Evolutionary conservation across 371 early-diverging fungal genomes (phyloP), one percentile per base, ranked within the genome.

Genomic region (Mortierella polycephala): DNA sequence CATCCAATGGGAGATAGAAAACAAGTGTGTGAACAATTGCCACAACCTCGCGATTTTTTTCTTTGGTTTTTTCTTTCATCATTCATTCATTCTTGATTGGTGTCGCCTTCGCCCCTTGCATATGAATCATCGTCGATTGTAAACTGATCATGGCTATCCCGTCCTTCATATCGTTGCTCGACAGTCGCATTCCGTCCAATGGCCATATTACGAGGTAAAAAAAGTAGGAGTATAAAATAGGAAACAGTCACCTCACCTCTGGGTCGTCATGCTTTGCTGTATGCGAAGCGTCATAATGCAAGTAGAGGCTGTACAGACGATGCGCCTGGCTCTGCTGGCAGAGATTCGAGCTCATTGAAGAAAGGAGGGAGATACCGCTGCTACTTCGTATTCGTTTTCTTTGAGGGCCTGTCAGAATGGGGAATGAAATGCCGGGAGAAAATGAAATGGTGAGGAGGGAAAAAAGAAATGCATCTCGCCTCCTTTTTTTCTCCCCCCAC

Each of bases 301-400:
- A 53, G 73, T 72, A 79, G 37, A 79, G 60, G 52, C 79, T 79
- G 57, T 79, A 79, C 18, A 79, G 79, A 49, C 79, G 64, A 59
- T 79, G 79, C 60, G 66, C 79, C 57, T 79, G 79, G 54, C 79
- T 79, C 79, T 72, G 72, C 63, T 79, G 79, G 58, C 62, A 72
- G 59, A 79, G 79, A 65, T 69, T 72, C 47, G 79, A 72, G 73
- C 79, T 79, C 79, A 79, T 79, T 56, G 55, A 16, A 45, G 18
- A 55, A 37, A 46, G 68, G 42, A 18, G 14, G 13, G 59, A 13
- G 51, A 42, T 46, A 53, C 40, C 4, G 14, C 55, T 11, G 56
- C 30, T 30, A 30, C 30, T 30, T 30, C 30, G 30, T 30, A 30
- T 30, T 30, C 30, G 30, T 30, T 30, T 30, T 30, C 30, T 30